Evolutionary conservation across 768 basidiomycete genomes (phyloP).

Genomic region (Auriscalpium orientale): DNA sequence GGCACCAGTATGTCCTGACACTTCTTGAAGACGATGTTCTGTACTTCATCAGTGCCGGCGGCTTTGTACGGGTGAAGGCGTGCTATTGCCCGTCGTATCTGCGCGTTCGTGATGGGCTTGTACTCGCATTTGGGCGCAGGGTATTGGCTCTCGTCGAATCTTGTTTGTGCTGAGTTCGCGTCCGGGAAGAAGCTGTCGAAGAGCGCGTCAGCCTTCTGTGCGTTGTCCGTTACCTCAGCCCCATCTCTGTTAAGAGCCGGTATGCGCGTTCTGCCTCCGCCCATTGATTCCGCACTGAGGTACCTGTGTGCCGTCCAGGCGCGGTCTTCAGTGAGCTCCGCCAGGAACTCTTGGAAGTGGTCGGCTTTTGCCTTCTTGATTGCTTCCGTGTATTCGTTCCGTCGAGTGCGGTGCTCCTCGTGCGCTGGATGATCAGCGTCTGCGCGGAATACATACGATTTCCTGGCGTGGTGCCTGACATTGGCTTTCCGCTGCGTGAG

Average conservation of each 20-base stretch:
- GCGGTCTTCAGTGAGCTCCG: slow-evolving; percentile 2
- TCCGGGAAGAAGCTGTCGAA: slow-evolving; percentile 20
- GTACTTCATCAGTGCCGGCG: slow-evolving; percentile 15
- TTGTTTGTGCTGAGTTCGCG: neutral
- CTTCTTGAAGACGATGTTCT: slow-evolving; percentile 17
- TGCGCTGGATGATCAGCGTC: neutral
- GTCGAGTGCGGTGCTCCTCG: neutral
- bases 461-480: neutral
- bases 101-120: slow-evolving; percentile 6
- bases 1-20: slow-evolving; percentile 4
- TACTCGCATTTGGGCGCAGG: neutral
- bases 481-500: neutral
- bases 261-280: slow-evolving; percentile 9
- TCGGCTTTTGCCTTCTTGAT: slow-evolving; percentile 13
- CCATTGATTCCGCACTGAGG: neutral
- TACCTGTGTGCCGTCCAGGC: slow-evolving; percentile 16
- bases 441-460: neutral
- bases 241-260: slow-evolving; percentile 8
- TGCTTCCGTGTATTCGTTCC: slow-evolving; percentile 9
- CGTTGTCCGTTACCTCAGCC: slow-evolving; percentile 12
- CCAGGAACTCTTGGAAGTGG: slow-evolving; percentile 20
- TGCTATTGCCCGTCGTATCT: slow-evolving; percentile 1
- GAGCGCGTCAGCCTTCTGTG: slow-evolving; percentile 16
- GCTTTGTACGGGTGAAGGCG: slow-evolving; percentile 16
- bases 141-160: slow-evolving; percentile 6